phyloP scores from a whole-genome alignment of 495 filamentous ascomycete species.

The Aspergillus sparsus region DNA sequence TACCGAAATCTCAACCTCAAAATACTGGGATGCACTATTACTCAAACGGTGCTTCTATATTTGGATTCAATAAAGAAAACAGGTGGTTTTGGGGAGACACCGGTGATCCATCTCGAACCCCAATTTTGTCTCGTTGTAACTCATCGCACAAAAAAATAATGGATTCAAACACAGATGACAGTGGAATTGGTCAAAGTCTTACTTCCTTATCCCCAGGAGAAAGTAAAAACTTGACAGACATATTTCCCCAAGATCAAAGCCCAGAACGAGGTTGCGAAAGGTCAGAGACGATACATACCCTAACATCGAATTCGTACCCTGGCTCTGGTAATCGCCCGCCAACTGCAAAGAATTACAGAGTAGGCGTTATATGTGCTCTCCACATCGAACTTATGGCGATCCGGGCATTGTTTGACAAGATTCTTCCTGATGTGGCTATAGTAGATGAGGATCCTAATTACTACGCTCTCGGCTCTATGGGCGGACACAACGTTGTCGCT shows the following conservation, averaged over 20 bases:
- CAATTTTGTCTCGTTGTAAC: not conserved
- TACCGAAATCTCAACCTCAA: conserved; percentile 10
- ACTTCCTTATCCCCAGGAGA: not conserved
- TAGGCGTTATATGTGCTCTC: conserved; percentile 40
- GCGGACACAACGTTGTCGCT: conserved; percentile 37
- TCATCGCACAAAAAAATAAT: not conserved
- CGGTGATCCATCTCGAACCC: conserved; percentile 11
- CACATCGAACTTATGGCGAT: conserved; percentile 32
- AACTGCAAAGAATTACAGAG: conserved; percentile 27
- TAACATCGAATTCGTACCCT: too few species aligned
- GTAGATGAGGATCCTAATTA: conserved; percentile 27
- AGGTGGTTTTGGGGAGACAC: conserved; percentile 15
- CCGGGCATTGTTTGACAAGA: conserved; percentile 30
- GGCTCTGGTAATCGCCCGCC: too few species aligned
- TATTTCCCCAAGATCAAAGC: not conserved
- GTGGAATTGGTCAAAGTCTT: conserved; percentile 6
- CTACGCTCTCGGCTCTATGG: conserved; percentile 36
- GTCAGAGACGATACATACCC: not conserved
- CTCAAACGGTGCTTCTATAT: conserved; percentile 11
- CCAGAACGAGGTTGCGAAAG: not conserved
- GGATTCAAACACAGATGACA: not conserved
- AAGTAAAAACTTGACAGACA: not conserved
- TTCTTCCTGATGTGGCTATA: conserved; percentile 21
- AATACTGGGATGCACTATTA: not conserved
- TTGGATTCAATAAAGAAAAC: conserved; percentile 8